Evolutionary conservation across 2,329 filamentous ascomycete species (phyloP), one percentile per base, ranked within the genome.

Genomic region (Exophiala calicioides): DNA sequence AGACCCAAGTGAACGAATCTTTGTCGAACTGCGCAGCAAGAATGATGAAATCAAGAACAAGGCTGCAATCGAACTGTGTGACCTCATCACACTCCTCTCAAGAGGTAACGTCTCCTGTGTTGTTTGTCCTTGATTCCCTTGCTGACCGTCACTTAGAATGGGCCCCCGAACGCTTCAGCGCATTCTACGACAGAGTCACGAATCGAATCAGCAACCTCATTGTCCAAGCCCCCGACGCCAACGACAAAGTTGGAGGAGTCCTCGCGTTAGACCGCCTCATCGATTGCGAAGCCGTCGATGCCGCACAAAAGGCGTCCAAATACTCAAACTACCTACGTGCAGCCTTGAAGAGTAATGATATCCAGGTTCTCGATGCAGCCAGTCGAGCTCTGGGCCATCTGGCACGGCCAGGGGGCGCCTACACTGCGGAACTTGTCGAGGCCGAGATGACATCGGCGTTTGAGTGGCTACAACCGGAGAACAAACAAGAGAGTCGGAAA

Each of bases 361-460:
- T 88, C 55, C 83, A 83, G 44, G 89, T 93, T 16, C 91, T 98
- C 85, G 82, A 94, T 46, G 84, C 88, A 9, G 93, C 94, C 3
- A 90, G 93, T 31, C 82, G 86, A 57, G 90, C 91, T 3, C 77
- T 98, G 20, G 93, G 93, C 34, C 88, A 90, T 64, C 79, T 98
- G 50, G 95, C 91, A 52, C 85, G 88, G 58, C 93, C 93, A 0
- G 93, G 93, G 53, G 93, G 93, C 50, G 90, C 93, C 23, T 77
- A 97, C 55, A 95, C 95, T 33, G 94, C 91, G 5, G 91, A 97
- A 68, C 76, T 98, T 44, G 93, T 98, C 47, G 93, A 98, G 64
- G 91, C 90, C 44, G 91, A 98, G 69, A 90, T 97, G 52, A 94
- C 96, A 67, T 93, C 90, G 13, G 90, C 94, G 2, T 77, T 98